phyloP scores from a whole-genome alignment of 2,329 filamentous ascomycete genomes.

The Phialophora chinensis region DNA sequence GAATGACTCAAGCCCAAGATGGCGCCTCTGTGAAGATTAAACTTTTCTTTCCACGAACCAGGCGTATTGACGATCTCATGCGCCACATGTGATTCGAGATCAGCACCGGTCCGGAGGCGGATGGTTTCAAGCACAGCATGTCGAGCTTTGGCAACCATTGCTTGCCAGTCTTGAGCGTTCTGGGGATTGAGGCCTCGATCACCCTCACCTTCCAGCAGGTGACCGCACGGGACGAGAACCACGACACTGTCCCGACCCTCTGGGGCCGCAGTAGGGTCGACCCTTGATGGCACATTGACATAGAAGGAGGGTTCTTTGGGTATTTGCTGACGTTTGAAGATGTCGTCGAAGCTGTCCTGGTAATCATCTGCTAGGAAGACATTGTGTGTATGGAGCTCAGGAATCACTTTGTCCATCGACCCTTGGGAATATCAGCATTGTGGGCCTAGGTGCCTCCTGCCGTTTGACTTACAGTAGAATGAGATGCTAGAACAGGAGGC shows the following conservation, averaged over 20 bases:
- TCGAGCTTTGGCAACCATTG: slow-evolving; percentile 65
- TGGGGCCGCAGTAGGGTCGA: slow-evolving; percentile 72
- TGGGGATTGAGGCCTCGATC: slow-evolving; percentile 40
- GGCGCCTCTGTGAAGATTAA: slow-evolving; percentile 76
- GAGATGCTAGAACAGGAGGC: slow-evolving; percentile 73
- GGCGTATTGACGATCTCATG: slow-evolving; percentile 72
- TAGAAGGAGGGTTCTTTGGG: slow-evolving; percentile 75
- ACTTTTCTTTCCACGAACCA: slow-evolving; percentile 66
- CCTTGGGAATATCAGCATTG: slow-evolving; percentile 42
- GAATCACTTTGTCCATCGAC: slow-evolving; percentile 66
- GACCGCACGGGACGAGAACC: slow-evolving; percentile 74
- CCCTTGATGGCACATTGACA: slow-evolving; percentile 74
- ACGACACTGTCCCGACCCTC: slow-evolving; percentile 69
- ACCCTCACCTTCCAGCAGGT: slow-evolving; percentile 56
- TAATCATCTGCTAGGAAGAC: slow-evolving; percentile 79
- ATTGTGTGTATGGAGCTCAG: slow-evolving; percentile 72
- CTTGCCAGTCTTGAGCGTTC: slow-evolving; percentile 63
- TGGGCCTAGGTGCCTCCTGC: not conserved
- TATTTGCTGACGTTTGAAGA: slow-evolving; percentile 72
- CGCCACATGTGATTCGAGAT: slow-evolving; percentile 56
- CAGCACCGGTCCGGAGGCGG: slow-evolving; percentile 63
- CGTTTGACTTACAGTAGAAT: slow-evolving; percentile 66
- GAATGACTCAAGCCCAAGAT: slow-evolving; percentile 74
- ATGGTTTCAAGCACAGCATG: slow-evolving; percentile 67
- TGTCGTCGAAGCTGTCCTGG: slow-evolving; percentile 73